phyloP scores from a whole-genome alignment of 495 filamentous ascomycete genomes.

The Penicillium subrubescens region DNA sequence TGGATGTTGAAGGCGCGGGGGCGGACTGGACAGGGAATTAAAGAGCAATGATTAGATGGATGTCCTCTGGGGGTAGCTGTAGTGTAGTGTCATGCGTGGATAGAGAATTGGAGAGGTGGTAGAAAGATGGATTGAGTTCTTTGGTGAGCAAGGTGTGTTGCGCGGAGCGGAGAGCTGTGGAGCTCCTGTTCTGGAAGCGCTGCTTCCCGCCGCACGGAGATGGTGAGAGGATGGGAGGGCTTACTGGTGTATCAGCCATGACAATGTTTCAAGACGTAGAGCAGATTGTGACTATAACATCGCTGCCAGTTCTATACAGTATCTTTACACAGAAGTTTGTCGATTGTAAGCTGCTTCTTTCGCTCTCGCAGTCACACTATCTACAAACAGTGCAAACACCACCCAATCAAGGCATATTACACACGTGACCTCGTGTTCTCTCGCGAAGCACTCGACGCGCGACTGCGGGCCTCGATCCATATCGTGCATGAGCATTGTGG shows the following conservation, averaged over 20 bases:
- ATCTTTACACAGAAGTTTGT: not conserved
- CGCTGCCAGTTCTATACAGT: not conserved
- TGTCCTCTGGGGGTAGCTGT: not conserved
- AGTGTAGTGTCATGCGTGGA: not conserved
- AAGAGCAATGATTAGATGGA: not conserved
- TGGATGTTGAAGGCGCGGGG: not conserved
- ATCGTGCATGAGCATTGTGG: not conserved
- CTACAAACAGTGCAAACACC: constrained; percentile 35
- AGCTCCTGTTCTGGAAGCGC: constrained; percentile 18
- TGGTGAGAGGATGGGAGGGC: not conserved
- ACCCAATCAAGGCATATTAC: constrained; percentile 19
- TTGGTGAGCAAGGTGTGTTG: constrained; percentile 17
- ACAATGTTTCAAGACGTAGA: not conserved
- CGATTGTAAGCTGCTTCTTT: not conserved
- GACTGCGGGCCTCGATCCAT: not conserved
- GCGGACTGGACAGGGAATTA: not conserved
- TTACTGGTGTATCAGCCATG: constrained; percentile 18
- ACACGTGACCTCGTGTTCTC: constrained; percentile 44
- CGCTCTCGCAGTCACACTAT: not conserved
- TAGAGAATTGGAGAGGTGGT: not conserved
- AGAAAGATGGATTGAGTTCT: not conserved
- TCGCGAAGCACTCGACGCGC: constrained; percentile 7
- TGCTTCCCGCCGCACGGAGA: not conserved
- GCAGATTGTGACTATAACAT: not conserved
- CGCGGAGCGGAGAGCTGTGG: constrained; percentile 27